Evolutionary conservation across 768 basidiomycete species (phyloP), one percentile per base, ranked within the genome.

Genomic region (Podaxis sp.): DNA sequence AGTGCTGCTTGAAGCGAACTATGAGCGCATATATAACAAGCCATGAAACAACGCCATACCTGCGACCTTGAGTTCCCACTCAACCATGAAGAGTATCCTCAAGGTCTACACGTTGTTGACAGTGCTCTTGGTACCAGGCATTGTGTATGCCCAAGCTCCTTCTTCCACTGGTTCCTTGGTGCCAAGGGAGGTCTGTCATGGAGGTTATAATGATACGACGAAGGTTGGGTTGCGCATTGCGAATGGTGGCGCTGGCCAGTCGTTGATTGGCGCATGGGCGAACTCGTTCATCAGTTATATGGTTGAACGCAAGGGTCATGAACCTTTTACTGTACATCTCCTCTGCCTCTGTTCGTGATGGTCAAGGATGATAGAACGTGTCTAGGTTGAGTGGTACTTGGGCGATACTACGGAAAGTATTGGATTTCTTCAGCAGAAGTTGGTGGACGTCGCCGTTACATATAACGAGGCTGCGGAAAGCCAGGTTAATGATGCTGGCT

Each of bases 381-480:
- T 11, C 57, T 42, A 84, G 83, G 76, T 84, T 23, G 83, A 73
- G 7, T 85, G 84, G 84, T 80, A 80, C 66, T 70, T 84, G 25
- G 82, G 81, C 4, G 84, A 85, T 63, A 83, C 82, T 5, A 84
- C 82, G 0, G 73, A 83, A 55, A 82, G 79, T 60, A 70, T 85
- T 1, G 70, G 69, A 0, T 74, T 72, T 50, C 70, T 85, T 13
- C 72, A 73, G 0, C 69, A 72, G 2, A 79, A 79, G 13, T 66
- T 69, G 2, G 77, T 82, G 2, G 82, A 83, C 63, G 62, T 83
- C 27, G 82, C 81, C 0, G 73, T 84, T 32, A 83, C 82, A 2
- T 84, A 85, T 56, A 82, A 82, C 48, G 72, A 72, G 21, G 81
- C 81, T 38, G 82, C 84, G 0, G 84, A 85, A 68, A 38, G 61